A percentile compares a stretch with the other conserved stretches of the same genome.
Evolutionary conservation across 2,329 filamentous ascomycete species (phyloP).

Genomic region (Alternaria sp.): DNA sequence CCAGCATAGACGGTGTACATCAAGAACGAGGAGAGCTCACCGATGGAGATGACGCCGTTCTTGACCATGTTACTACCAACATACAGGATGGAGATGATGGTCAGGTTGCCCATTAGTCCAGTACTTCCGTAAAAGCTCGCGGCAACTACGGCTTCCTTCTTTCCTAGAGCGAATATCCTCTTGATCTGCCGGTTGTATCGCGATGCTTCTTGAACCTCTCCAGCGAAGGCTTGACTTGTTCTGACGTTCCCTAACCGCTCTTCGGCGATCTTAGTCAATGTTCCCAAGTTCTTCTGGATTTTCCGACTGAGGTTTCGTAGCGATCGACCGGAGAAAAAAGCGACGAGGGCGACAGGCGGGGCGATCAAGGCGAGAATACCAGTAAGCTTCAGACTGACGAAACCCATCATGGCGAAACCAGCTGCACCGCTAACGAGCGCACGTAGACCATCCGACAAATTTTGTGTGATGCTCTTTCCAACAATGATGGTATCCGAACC

Average conservation of each 20-base stretch:
- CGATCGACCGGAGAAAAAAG: constrained; percentile 88
- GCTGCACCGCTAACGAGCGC: constrained; percentile 88
- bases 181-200: constrained; percentile 93
- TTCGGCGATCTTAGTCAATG: constrained; percentile 95
- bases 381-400: constrained; percentile 88
- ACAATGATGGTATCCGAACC: constrained; percentile 98
- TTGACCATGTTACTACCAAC: constrained; percentile 91
- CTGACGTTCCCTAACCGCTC: constrained; percentile 96
- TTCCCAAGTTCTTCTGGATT: constrained; percentile 92
- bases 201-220: constrained; percentile 85
- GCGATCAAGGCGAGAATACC: constrained; percentile 86
- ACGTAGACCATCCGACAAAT: constrained; percentile 92
- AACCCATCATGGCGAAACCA: constrained; percentile 93
- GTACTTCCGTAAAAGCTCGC: constrained; percentile 89
- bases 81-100: constrained; percentile 87
- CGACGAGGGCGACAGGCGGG: constrained; percentile 86
- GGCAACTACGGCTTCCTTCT: constrained; percentile 83
- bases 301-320: constrained; percentile 89
- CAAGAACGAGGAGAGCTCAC: constrained; percentile 93
- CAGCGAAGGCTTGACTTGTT: constrained; percentile 94
- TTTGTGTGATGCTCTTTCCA: constrained; percentile 97
- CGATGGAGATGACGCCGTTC: constrained; percentile 82
- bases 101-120: constrained; percentile 95
- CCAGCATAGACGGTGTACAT: constrained; percentile 94
- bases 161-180: constrained; percentile 89